Evolutionary conservation across 768 basidiomycete species (phyloP).

Genomic region (Dictyophora rubrovolvata): DNA sequence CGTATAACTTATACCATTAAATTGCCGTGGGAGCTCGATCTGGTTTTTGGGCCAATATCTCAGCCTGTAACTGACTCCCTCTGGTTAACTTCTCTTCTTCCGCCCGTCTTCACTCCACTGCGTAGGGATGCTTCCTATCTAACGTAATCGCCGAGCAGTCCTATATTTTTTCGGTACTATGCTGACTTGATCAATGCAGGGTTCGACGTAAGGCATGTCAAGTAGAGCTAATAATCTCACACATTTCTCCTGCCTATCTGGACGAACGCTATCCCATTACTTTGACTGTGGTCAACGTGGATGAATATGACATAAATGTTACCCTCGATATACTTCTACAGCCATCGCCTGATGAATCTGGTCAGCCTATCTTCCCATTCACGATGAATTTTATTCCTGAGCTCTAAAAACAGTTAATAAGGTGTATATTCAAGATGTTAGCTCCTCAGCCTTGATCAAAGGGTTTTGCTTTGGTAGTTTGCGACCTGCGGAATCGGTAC

Average conservation of each 20-base stretch:
- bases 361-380: conserved; percentile 26
- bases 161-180: neutral
- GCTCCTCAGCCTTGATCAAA: conserved; percentile 66
- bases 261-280: conserved; percentile 72
- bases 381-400: conserved; percentile 1
- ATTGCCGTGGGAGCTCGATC: conserved; percentile 59
- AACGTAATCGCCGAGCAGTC: conserved; percentile 29
- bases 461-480: conserved; percentile 59
- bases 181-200: conserved; percentile 24
- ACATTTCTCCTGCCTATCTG: conserved; percentile 63
- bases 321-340: conserved; percentile 69
- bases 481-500: conserved; percentile 41
- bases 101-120: conserved; percentile 43
- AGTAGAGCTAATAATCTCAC: conserved; percentile 43
- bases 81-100: conserved; percentile 53
- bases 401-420: conserved; percentile 36
- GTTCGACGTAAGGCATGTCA: conserved; percentile 55
- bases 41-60: conserved; percentile 41
- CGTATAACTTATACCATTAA: conserved; percentile 39
- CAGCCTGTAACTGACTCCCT: conserved; percentile 20
- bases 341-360: conserved; percentile 66
- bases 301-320: conserved; percentile 59
- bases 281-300: conserved; percentile 60
- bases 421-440: conserved; percentile 51
- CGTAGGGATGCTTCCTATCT: conserved; percentile 36